These are phyloP conservation scores for Candida easanensis DNA, from an alignment of 805 yeast genomes.

Conservation along the genomic window DNA sequence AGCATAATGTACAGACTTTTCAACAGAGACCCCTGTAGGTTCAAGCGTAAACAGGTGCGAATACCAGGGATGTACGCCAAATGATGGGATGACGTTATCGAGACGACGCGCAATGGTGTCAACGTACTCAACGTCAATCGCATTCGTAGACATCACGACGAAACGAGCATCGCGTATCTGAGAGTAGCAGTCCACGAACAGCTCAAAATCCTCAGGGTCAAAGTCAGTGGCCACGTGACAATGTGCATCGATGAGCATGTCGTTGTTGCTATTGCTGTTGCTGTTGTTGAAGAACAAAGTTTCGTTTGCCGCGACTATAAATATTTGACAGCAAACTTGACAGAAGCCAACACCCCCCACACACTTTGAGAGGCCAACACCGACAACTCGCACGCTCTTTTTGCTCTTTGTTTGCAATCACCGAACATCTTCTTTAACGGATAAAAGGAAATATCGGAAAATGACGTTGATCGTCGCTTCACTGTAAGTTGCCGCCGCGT, in stretches of 20 bases:
- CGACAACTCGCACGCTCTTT: too few relatives aligned
- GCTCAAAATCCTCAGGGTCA: constrained; percentile 4
- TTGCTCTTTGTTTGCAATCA: too few relatives aligned
- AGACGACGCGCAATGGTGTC: constrained; percentile 21
- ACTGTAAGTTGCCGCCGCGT: constrained; percentile 39
- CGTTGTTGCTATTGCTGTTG: background rate
- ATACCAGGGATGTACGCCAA: constrained; percentile 94
- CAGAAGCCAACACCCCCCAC: background rate
- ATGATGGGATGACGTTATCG: constrained; percentile 37
- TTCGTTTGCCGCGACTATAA: background rate
- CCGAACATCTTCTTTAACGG: too few relatives aligned
- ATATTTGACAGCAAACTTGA: constrained; percentile 1
- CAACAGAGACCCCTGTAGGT: background rate
- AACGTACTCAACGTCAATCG: constrained; percentile 33
- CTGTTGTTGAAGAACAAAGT: too few relatives aligned
- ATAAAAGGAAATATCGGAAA: background rate
- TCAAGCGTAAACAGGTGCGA: constrained; percentile 53
- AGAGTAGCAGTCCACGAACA: constrained; percentile 3
- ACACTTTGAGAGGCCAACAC: too few relatives aligned
- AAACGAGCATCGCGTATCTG: constrained; percentile 10
- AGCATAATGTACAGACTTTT: constrained; percentile 55
- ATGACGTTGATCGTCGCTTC: constrained; percentile 75
- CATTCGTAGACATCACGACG: constrained; percentile 48
- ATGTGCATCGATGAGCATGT: constrained; percentile 32
- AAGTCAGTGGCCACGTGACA: constrained; percentile 31